Percentiles rank a stretch among this genome's conserved stretches.
phyloP scores from a whole-genome alignment of 2,329 filamentous ascomycete genomes.

The Metarhizium guizhouense region DNA sequence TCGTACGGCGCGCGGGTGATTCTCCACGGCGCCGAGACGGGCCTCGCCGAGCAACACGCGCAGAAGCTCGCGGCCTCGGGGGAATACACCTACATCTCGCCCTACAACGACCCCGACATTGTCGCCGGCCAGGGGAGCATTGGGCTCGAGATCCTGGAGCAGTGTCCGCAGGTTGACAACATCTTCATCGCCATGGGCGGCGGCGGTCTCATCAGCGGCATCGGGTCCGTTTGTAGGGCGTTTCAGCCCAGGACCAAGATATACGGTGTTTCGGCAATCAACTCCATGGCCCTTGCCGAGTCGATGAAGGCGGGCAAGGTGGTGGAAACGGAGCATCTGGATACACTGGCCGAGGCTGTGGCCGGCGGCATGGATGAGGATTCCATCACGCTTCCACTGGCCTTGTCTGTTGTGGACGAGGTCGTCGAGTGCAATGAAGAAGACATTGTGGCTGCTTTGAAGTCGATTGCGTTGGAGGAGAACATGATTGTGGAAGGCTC shows the following conservation, averaged over 20 bases:
- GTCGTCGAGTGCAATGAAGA: slow-evolving; percentile 14
- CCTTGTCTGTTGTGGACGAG: slow-evolving; percentile 12
- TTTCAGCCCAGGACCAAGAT: slow-evolving; percentile 12
- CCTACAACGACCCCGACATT: slow-evolving; percentile 14
- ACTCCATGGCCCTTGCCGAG: slow-evolving; percentile 13
- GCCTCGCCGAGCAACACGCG: slow-evolving; percentile 14
- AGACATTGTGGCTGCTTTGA: slow-evolving; percentile 10
- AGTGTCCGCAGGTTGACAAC: slow-evolving; percentile 12
- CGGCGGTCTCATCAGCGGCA: slow-evolving; percentile 14
- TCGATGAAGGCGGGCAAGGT: slow-evolving; percentile 13
- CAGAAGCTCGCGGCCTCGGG: slow-evolving; percentile 13
- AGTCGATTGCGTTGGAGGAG: slow-evolving; percentile 11
- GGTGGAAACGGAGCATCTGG: slow-evolving; percentile 13
- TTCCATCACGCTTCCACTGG: slow-evolving; percentile 13
- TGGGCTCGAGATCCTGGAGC: slow-evolving; percentile 15
- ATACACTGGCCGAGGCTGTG: slow-evolving; percentile 15
- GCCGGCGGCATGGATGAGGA: slow-evolving; percentile 16
- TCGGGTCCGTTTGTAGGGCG: slow-evolving; percentile 15
- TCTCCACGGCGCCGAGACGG: slow-evolving; percentile 13
- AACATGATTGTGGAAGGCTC: slow-evolving; percentile 17
- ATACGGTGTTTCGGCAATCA: slow-evolving; percentile 13
- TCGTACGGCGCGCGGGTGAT: slow-evolving; percentile 13
- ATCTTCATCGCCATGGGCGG: slow-evolving; percentile 17
- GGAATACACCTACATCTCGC: slow-evolving; percentile 14
- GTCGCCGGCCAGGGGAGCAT: slow-evolving; percentile 13